Conservation (phyloP, 345 rosid genomes). For the Mangifera indica region DNA sequence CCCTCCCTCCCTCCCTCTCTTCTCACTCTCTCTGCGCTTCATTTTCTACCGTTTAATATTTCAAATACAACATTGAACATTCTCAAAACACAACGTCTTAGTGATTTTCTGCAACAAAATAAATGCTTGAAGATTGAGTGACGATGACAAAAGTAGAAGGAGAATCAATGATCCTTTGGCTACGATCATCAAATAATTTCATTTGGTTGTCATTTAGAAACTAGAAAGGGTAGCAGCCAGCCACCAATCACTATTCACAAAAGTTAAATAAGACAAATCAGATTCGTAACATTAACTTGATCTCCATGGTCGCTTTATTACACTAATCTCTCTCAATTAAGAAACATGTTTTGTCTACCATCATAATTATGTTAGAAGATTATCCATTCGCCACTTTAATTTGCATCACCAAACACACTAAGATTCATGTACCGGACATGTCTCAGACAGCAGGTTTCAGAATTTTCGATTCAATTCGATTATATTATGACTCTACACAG, state of each 20-base stretch:
- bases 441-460: slow-evolving; percentile 1
- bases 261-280: slow-evolving; percentile 15
- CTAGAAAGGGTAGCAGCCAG: not conserved
- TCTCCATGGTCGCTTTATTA: too few relatives aligned
- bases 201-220: slow-evolving; percentile 2
- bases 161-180: too few relatives aligned
- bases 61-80: too few relatives aligned
- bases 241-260: slow-evolving; percentile 7
- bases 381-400: too few relatives aligned
- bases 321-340: not conserved
- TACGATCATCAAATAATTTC: too few relatives aligned
- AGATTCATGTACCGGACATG: slow-evolving; percentile 20
- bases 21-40: too few relatives aligned
- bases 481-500: not conserved
- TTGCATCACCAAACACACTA: not conserved
- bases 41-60: not conserved
- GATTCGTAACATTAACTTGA: not conserved
- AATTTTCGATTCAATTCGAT: not conserved
- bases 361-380: not conserved
- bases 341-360: slow-evolving; percentile 3
- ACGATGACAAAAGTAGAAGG: not conserved
- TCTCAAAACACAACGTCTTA: too few relatives aligned
- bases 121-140: too few relatives aligned
- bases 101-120: too few relatives aligned
- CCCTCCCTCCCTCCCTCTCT: too few relatives aligned